Evolutionary conservation across 2,329 filamentous ascomycete genomes (phyloP), one percentile per base, ranked within the genome.

Genomic region (Orbilia brochopaga): DNA sequence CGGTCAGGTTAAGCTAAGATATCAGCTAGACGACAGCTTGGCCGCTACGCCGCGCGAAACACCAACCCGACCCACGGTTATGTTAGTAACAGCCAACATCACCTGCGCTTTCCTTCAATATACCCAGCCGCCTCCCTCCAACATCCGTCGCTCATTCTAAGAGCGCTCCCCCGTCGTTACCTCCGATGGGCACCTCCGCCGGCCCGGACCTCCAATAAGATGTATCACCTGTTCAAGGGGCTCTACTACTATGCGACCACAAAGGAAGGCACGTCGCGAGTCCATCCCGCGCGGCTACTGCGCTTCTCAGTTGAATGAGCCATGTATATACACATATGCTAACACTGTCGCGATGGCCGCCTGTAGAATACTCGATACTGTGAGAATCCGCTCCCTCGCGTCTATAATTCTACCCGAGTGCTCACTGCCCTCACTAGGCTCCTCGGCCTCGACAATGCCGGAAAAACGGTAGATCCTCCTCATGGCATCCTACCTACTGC

Each of bases 161-260:
- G n/a, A 32, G 21, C 8, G 13, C 10, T 27, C 30, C 13, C 8
- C 55, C 10, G 15, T 5, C 42, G 24, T 17, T 15, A 53, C 58
- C 53, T 15, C 37, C 37, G 35, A 64, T 64, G 66, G 66, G 66
- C 59, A 48, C 54, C 27, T 32, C 27, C 35, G 59, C 37, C 51
- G 51, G 27, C 60, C 46, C 30, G 11, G 54, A 44, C 42, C 50
- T 54, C 19, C 27, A 23, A 62, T 54, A 74, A 17, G 52, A 97
- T 97, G 93, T 97, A 97, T 82, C 93, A 97, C 82, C 87, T 99
- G 77, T 88, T 91, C 78, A 97, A 97, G 80, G 92, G 91, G 69
- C 84, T 99, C 67, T 99, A 97, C 81, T 86, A 94, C 77, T 91
- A 96, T 79, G 93, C 91, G 65, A 97, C 93, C 17, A 96, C 91